Evolutionary conservation across 2,329 filamentous ascomycete species (phyloP), one percentile per base, ranked within the genome.

Genomic region (Botryotinia globosa): DNA sequence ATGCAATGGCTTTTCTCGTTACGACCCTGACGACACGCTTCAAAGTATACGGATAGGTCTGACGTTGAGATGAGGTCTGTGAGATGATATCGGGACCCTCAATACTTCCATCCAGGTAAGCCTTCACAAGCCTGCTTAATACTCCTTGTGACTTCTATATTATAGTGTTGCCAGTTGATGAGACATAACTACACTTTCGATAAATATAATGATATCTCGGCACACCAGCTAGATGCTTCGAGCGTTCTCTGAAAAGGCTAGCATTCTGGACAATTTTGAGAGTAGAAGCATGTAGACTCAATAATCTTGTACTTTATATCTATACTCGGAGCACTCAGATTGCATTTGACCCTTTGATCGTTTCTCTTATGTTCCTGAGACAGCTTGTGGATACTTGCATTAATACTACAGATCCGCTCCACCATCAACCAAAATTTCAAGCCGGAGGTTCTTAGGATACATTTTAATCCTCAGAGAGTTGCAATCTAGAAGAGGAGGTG

Each of bases 341-440:
- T 18, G 25, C 34, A 67, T 37, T 66, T 16, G 22, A 22, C 34
- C 34, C 45, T n/a, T 66, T 67, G 34, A 54, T 54, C 25, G 34
- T 39, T 37, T 54, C 45, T 48, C 37, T 34, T 16, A 39, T 54
- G 22, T 29, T 67, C 45, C 64, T 54, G 25, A 54, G 25, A 67
- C 45, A 67, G 34, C 44, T n/a, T 66, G 63, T 51, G 63, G 29
- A 51, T 66, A 66, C 63, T 29, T 37, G 63, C 63, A 66, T 66
- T 66, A 10, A 51, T 51, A 45, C n/a, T n/a, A 34, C 51, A 66
- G 44, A 51, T 51, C 42, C 29, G 34, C 59, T 18, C 37, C 58
- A 37, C 34, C 34, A 25, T 39, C 59, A 37, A 62, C 22, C 25
- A 62, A 39, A n/a, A 37, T n/a, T 3, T n/a, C 48, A 20, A 4